Percentiles rank a stretch among this genome's conserved stretches.
Evolutionary conservation across 176 grass and related monocot genomes (phyloP).

Genomic region (Alopecurus myosuroides): DNA sequence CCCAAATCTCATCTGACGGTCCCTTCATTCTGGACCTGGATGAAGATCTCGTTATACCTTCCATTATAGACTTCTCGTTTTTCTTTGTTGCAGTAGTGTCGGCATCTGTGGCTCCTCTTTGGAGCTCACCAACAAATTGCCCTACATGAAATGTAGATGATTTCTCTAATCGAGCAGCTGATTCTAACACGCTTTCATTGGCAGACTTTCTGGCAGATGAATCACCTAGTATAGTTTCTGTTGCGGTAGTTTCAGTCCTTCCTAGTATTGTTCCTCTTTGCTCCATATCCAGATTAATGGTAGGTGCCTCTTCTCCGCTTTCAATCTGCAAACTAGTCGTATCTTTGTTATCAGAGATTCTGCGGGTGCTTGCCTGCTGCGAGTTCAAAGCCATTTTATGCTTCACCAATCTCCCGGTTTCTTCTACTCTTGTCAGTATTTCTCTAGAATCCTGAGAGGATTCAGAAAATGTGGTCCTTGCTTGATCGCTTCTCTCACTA

Average conservation of each 20-base stretch:
- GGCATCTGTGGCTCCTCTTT: slow-evolving; percentile 38
- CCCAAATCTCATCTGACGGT: slow-evolving; percentile 74
- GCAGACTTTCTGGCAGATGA: slow-evolving; percentile 37
- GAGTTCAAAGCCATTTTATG: slow-evolving; percentile 34
- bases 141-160: slow-evolving; percentile 68
- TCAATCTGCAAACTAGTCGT: slow-evolving; percentile 20
- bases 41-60: slow-evolving; percentile 42
- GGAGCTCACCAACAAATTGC: slow-evolving; percentile 57
- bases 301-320: slow-evolving; percentile 9
- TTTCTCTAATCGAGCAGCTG: slow-evolving; percentile 72
- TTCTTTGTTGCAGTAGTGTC: slow-evolving; percentile 24
- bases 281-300: slow-evolving; percentile 12
- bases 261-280: neutral
- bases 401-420: slow-evolving; percentile 8
- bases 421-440: slow-evolving; percentile 23
- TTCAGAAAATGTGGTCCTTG: slow-evolving; percentile 16
- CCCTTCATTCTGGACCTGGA: slow-evolving; percentile 52
- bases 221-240: slow-evolving; percentile 31
- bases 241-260: slow-evolving; percentile 21
- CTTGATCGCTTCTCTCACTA: slow-evolving; percentile 14
- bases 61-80: slow-evolving; percentile 40
- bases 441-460: slow-evolving; percentile 20
- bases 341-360: slow-evolving; percentile 22
- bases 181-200: slow-evolving; percentile 59
- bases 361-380: slow-evolving; percentile 24